Evolutionary conservation across 345 rosid species (phyloP).

Genomic region (Lepidium didymum): DNA sequence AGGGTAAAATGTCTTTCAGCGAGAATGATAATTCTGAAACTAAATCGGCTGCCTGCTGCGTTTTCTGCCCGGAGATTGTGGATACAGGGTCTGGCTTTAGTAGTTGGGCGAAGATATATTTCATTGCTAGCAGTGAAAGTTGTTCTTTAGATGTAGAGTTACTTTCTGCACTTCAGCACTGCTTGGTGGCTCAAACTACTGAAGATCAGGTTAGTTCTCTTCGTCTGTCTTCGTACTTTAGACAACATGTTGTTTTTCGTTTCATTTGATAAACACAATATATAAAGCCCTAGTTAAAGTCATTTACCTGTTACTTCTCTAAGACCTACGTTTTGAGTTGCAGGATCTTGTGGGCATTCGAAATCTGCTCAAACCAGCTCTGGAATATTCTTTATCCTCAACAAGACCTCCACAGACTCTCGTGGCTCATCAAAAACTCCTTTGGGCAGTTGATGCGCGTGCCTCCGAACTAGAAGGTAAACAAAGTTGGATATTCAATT

Average conservation of each 20-base stretch:
- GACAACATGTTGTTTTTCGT: neutral
- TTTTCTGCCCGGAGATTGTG: conserved; percentile 44
- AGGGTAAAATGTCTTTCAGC: conserved; percentile 22
- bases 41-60: conserved; percentile 45
- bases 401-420: conserved; percentile 76
- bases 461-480: conserved; percentile 47
- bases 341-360: conserved; percentile 44
- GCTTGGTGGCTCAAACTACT: conserved; percentile 33
- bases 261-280: neutral
- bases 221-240: neutral
- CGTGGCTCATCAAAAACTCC: conserved; percentile 62
- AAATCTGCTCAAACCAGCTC: conserved; percentile 39
- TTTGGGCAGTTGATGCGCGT: conserved; percentile 84
- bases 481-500: neutral
- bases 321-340: conserved; percentile 3
- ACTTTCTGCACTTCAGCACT: conserved; percentile 56
- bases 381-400: conserved; percentile 56
- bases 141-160: conserved; percentile 62
- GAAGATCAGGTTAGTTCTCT: conserved; percentile 42
- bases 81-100: conserved; percentile 37
- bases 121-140: conserved; percentile 52
- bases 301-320: neutral
- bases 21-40: conserved; percentile 23
- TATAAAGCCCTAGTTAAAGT: neutral
- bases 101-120: conserved; percentile 51